phyloP scores from a whole-genome alignment of 331 rosid species.

The Pyracantha coccinea region DNA sequence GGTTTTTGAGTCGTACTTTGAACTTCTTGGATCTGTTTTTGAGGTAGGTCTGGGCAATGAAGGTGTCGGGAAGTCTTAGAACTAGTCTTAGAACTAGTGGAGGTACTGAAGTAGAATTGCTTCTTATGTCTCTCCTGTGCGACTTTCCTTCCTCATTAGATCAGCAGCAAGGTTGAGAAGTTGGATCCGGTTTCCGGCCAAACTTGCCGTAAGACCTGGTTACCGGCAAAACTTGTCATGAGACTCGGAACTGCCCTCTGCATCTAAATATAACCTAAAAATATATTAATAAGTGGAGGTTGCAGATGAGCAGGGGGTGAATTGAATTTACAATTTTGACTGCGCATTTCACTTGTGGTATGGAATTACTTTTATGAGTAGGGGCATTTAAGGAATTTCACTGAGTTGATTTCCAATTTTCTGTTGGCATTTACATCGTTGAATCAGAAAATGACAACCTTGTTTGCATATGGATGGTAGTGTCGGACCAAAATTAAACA shows the following conservation, averaged over 20 bases:
- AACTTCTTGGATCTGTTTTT: neutral
- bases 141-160: neutral
- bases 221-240: no score
- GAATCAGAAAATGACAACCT: neutral
- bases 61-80: neutral
- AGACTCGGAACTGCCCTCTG: neutral
- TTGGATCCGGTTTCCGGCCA: neutral
- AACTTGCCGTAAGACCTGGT: neutral
- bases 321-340: no score
- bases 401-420: neutral
- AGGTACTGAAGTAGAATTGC: neutral
- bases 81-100: neutral
- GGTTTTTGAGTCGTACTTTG: neutral
- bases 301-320: neutral
- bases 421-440: neutral
- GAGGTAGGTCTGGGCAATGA: neutral
- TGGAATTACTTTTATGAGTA: neutral
- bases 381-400: neutral
- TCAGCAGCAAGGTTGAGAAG: neutral
- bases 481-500: neutral
- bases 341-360: no score
- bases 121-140: neutral
- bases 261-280: neutral
- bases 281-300: neutral
- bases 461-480: neutral